Percentiles rank a stretch among this genome's conserved stretches.
phyloP scores from a whole-genome alignment of 1,284 basidiomycete genomes.

The Cutaneotrichosporon sp. region DNA sequence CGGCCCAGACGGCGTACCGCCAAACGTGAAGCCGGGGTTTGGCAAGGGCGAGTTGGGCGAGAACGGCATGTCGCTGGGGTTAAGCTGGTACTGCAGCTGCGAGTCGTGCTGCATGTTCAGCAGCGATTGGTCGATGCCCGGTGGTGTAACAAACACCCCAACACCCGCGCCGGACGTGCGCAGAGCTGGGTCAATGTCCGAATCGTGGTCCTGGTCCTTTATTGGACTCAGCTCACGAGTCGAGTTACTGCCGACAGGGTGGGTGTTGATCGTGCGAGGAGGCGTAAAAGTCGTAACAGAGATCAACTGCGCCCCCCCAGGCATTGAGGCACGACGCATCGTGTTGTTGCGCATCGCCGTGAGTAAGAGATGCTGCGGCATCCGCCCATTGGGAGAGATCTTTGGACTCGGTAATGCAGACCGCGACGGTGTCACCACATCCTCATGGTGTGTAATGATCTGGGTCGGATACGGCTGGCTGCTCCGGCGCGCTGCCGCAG shows the following conservation, averaged over 20 bases:
- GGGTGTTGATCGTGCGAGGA: conserved; percentile 28
- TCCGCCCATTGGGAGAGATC: conserved; percentile 34
- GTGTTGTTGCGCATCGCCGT: conserved; percentile 48
- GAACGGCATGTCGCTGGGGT: conserved; percentile 26
- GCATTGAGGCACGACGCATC: conserved; percentile 42
- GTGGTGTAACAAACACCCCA: conserved; percentile 9
- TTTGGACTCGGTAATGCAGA: conserved; percentile 32
- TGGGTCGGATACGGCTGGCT: conserved; percentile 48
- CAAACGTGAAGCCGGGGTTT: conserved; percentile 46
- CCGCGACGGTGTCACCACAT: conserved; percentile 9
- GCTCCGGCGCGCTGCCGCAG: conserved; percentile 36
- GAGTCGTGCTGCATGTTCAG: conserved; percentile 10
- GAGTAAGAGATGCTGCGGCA: conserved; percentile 39
- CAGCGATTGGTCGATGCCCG: conserved; percentile 12
- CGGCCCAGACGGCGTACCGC: conserved; percentile 21
- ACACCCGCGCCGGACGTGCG: conserved; percentile 13
- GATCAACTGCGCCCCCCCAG: conserved; percentile 43
- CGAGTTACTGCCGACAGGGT: neutral
- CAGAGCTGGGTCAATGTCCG: conserved; percentile 24
- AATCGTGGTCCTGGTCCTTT: conserved; percentile 36
- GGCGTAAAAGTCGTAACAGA: conserved; percentile 47
- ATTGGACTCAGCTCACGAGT: conserved; percentile 40
- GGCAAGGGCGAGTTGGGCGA: conserved; percentile 40
- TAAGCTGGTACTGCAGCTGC: conserved; percentile 17
- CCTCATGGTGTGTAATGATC: conserved; percentile 15